phyloP scores from a whole-genome alignment of 2,329 filamentous ascomycete species.

The Chaetomiaceae sp. region DNA sequence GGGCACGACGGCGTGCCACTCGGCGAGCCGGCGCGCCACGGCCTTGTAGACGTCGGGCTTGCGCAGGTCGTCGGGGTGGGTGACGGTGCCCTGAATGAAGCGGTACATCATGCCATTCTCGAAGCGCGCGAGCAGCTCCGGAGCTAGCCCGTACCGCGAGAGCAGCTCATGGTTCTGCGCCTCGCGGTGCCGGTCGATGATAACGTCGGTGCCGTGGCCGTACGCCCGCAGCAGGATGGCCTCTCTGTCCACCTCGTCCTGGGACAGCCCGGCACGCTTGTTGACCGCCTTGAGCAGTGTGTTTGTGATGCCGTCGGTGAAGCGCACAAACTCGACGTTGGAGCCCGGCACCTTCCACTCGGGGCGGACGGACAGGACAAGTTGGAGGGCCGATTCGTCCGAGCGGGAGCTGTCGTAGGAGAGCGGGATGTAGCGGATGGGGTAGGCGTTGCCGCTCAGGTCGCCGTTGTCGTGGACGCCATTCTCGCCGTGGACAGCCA shows the following conservation, averaged over 20 bases:
- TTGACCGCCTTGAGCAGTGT: conserved; percentile 78
- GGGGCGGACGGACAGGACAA: conserved; percentile 74
- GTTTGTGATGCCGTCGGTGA: conserved; percentile 98
- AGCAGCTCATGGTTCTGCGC: conserved; percentile 77
- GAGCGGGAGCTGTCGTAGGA: conserved; percentile 73
- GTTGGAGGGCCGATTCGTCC: conserved; percentile 67
- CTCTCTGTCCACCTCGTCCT: conserved; percentile 73
- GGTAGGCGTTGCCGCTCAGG: conserved; percentile 34
- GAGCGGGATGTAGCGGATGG: conserved; percentile 62
- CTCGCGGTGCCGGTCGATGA: conserved; percentile 91
- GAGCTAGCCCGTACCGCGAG: conserved; percentile 75
- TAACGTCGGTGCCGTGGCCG: conserved; percentile 84
- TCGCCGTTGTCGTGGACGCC: conserved; percentile 16
- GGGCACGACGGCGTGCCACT: conserved; percentile 81
- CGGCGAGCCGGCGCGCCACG: conserved; percentile 74
- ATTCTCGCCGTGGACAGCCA: conserved; percentile 22
- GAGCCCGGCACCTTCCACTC: conserved; percentile 69
- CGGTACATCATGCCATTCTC: conserved; percentile 93
- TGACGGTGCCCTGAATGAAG: conserved; percentile 76
- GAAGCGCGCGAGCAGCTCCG: conserved; percentile 83
- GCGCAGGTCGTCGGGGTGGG: conserved; percentile 73
- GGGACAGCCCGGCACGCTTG: conserved; percentile 58
- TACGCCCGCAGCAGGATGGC: conserved; percentile 89
- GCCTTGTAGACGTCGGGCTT: conserved; percentile 70
- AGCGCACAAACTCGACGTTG: conserved; percentile 76